Evolutionary conservation across 805 yeast genomes (phyloP), one percentile per base, ranked within the genome.

Genomic region (Kazachstania kunashirensis): DNA sequence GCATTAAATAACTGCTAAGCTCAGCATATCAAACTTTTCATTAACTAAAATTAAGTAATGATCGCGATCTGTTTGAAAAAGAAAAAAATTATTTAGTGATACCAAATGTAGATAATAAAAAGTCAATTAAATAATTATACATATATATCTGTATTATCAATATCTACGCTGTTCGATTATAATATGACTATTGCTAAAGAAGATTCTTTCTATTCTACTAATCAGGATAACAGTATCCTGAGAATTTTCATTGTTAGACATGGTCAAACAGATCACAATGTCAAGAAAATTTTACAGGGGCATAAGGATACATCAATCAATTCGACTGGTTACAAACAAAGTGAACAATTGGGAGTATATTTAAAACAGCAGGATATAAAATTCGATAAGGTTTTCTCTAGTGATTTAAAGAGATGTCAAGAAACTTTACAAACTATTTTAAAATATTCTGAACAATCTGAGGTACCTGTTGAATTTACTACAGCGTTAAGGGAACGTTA

Each of bases 241-340:
- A 62, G 82, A 18, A 48, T 82, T 3, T 78, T 79, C 45, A 55
- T 84, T 5, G 73, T 84, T 4, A 72, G 95, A 49, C 95, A 84
- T 49, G 95, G 95, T 1, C 92, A 81, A 54, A 84, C 95, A 0
- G 77, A 77, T 39, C 77, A 79, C 57, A 84, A 84, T 52, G 66
- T 68, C 26, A 53, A 69, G 36, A 79, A 75, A 57, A 79, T 80
- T 33, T 57, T 84, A 26, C 95, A 84, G 57, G 95, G 95, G 1
- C 95, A 84, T 51, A 49, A 49, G 31, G 79, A 84, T 51, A 73
- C 77, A 4, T 69, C 73, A 14, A 52, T 85, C 37, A 84, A 84
- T 50, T 69, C 60, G 0, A 66, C 63, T 3, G 95, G 95, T 0
- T 38, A 51, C 2, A 46, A 60, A 3, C 95, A 84, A 53, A 85